A percentile compares a stretch with the other conserved stretches of the same genome.
Evolutionary conservation across 1,284 basidiomycete genomes (phyloP).

Genomic region (Athelia sp.): DNA sequence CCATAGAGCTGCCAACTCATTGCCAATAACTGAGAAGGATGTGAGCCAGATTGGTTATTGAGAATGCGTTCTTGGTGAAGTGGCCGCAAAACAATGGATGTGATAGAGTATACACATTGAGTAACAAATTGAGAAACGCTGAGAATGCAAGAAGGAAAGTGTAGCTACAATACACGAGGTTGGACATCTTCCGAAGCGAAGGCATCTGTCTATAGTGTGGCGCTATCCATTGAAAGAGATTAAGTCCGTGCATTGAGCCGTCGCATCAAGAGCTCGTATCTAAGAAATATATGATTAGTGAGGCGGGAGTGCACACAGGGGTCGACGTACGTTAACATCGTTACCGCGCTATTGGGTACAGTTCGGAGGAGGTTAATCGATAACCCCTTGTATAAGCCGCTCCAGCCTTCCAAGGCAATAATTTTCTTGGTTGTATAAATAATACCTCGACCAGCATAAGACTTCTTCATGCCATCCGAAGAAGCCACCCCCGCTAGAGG

Average conservation of each 20-base stretch:
- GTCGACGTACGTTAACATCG: constrained; percentile 79
- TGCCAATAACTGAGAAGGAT: too few species aligned
- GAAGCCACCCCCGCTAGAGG: constrained; percentile 51
- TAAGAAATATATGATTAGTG: constrained; percentile 18
- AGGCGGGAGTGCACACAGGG: not conserved
- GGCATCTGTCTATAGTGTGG: not conserved
- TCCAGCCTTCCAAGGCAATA: constrained; percentile 78
- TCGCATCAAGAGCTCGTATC: constrained; percentile 68
- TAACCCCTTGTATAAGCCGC: constrained; percentile 84
- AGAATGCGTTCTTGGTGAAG: too few species aligned
- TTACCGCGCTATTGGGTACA: constrained; percentile 91
- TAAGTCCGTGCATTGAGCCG: constrained; percentile 32
- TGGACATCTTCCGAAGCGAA: not conserved
- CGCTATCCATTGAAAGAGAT: not conserved
- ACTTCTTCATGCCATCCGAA: constrained; percentile 53
- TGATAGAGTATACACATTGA: constrained; percentile 4
- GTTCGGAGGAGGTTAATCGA: constrained; percentile 89
- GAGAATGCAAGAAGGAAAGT: not conserved
- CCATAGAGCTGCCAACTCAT: too few species aligned
- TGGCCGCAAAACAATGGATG: constrained; percentile 4
- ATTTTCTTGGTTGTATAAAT: constrained; percentile 72
- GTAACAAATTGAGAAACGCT: not conserved
- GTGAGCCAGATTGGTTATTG: too few species aligned
- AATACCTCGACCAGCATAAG: constrained; percentile 53
- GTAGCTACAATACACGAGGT: not conserved